phyloP scores from a whole-genome alignment of 73 alveolate species.

The Symbiodinium natans region DNA sequence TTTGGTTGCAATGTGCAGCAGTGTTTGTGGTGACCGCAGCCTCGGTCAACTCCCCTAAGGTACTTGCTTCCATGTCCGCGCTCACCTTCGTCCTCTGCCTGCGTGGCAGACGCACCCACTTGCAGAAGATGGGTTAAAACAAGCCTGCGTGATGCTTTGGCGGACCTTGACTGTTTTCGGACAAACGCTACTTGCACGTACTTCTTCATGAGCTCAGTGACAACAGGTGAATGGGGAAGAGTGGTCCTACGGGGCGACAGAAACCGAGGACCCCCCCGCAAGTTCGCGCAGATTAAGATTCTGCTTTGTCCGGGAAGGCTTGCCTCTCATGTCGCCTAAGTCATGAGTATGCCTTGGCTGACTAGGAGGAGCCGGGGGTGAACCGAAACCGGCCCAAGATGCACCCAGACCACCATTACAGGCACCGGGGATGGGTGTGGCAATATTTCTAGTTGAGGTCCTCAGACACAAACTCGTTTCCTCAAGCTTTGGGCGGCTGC shows the following conservation, averaged over 20 bases:
- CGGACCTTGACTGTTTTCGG: not conserved
- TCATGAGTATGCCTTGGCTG: not conserved
- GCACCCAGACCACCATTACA: conserved; percentile 91
- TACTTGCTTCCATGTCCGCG: conserved; percentile 18
- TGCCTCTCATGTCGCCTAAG: not conserved
- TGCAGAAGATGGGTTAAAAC: not conserved
- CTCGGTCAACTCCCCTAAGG: not conserved
- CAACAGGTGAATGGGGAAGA: conserved; percentile 64
- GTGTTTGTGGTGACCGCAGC: not conserved
- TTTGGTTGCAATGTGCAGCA: not conserved
- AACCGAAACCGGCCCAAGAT: conserved; percentile 36
- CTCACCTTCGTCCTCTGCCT: conserved; percentile 12
- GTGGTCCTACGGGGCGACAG: conserved; percentile 86
- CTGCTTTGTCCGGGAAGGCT: not conserved
- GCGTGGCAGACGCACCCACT: not conserved
- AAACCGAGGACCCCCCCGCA: conserved; percentile 60
- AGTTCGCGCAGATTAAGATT: not conserved
- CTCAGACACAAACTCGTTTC: not conserved
- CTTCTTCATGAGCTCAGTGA: not conserved
- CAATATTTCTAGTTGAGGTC: not conserved
- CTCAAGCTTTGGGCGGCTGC: not conserved
- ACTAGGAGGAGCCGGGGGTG: conserved; percentile 71
- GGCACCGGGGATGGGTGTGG: not conserved
- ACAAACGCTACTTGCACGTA: not conserved
- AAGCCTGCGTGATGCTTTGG: not conserved